Percentiles rank a stretch among this genome's conserved stretches.
Evolutionary conservation across 2,329 filamentous ascomycete genomes (phyloP).

Genomic region (Truncatella angustata): DNA sequence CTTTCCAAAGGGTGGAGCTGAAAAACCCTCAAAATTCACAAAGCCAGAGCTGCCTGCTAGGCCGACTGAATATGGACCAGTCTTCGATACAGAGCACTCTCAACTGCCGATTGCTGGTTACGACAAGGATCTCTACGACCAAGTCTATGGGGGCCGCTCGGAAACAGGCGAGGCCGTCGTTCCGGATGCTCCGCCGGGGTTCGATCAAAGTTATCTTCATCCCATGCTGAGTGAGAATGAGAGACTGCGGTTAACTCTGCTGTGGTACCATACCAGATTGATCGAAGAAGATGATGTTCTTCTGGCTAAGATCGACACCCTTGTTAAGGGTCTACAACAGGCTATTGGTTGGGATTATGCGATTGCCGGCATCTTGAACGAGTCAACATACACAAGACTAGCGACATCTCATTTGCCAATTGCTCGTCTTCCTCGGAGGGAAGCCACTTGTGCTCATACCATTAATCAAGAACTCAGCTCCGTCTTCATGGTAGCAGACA

Average conservation of each 20-base stretch:
- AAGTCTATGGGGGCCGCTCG: not conserved
- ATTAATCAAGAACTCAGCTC: constrained; percentile 5
- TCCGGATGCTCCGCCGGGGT: not conserved
- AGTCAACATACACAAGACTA: constrained; percentile 8
- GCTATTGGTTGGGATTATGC: constrained; percentile 12
- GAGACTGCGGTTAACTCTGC: constrained; percentile 2
- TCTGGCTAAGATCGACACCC: constrained; percentile 7
- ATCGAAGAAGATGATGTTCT: constrained; percentile 8
- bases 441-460: constrained; percentile 10
- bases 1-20: not conserved
- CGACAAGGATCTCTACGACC: not conserved
- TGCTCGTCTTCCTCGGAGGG: constrained; percentile 7
- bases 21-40: not conserved
- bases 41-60: not conserved
- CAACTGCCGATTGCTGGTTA: not conserved
- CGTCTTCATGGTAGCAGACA: constrained; percentile 8
- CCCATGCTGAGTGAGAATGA: constrained; percentile 9
- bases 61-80: not conserved
- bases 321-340: constrained; percentile 8
- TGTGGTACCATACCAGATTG: constrained; percentile 11
- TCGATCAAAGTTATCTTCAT: constrained; percentile 1
- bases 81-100: constrained; percentile 1
- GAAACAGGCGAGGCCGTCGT: not conserved
- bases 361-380: constrained; percentile 9
- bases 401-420: constrained; percentile 8